Conservation (phyloP, 73 alveolate genomes). For the Paramecium bursaria region DNA sequence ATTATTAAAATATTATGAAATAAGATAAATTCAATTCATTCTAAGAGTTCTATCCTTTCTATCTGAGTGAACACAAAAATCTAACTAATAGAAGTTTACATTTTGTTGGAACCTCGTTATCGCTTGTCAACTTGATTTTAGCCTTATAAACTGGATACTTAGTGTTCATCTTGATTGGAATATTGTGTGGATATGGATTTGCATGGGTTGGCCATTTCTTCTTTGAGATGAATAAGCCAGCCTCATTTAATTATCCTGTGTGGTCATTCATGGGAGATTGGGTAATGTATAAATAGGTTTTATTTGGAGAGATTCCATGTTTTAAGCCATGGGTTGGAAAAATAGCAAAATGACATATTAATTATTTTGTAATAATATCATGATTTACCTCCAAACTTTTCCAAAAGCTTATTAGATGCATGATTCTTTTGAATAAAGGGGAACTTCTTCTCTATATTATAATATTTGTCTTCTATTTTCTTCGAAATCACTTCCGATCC, state of each 20-base stretch:
- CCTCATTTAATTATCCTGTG: constrained; percentile 12
- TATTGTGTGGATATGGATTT: constrained; percentile 17
- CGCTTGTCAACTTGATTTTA: not conserved
- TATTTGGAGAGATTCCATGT: too few relatives aligned
- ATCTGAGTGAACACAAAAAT: constrained; percentile 19
- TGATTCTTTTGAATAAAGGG: too few relatives aligned
- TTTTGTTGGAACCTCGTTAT: constrained; percentile 8
- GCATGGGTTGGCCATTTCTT: constrained; percentile 49
- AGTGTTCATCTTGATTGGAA: not conserved
- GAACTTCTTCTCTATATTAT: too few relatives aligned
- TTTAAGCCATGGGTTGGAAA: too few relatives aligned
- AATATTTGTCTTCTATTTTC: too few relatives aligned
- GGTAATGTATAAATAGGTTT: too few relatives aligned
- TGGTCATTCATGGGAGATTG: constrained; percentile 24
- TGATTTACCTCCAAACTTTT: too few relatives aligned
- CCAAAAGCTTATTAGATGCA: too few relatives aligned
- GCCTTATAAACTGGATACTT: not conserved
- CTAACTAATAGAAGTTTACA: constrained; percentile 23
- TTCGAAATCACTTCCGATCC: too few relatives aligned
- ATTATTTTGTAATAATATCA: too few relatives aligned
- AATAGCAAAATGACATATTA: too few relatives aligned
- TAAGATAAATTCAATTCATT: constrained; percentile 17
- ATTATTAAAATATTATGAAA: too few relatives aligned
- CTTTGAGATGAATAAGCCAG: constrained; percentile 44
- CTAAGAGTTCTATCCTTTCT: constrained; percentile 39